Conservation (phyloP, 2,329 filamentous ascomycete genomes). For the Ceratocystis diversiconidia region DNA sequence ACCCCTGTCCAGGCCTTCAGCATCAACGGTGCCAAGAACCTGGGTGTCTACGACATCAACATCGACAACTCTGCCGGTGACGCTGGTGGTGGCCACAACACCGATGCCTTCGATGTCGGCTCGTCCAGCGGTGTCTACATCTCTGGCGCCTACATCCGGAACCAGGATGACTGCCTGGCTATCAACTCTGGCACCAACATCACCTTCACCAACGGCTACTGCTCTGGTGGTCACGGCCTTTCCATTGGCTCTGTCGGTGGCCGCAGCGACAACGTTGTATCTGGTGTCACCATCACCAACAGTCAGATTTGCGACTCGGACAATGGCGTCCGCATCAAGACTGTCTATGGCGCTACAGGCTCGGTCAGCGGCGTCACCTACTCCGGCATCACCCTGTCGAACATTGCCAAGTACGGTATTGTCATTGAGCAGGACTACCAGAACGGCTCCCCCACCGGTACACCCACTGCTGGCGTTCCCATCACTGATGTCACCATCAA, state of each 20-base stretch:
- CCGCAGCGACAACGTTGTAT: conserved; percentile 38
- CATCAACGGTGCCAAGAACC: conserved; percentile 26
- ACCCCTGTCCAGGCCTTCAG: conserved; percentile 31
- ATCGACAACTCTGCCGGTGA: conserved; percentile 30
- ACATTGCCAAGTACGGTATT: conserved; percentile 30
- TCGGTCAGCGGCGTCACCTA: conserved; percentile 32
- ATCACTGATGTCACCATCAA: conserved; percentile 36
- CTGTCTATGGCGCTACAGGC: conserved; percentile 33
- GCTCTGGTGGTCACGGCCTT: conserved; percentile 32
- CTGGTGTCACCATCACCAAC: conserved; percentile 36
- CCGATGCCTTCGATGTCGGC: conserved; percentile 45
- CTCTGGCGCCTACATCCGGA: conserved; percentile 38
- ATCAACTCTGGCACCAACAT: conserved; percentile 40
- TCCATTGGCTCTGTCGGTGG: conserved; percentile 34
- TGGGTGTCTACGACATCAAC: conserved; percentile 26
- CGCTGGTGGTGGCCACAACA: conserved; percentile 33
- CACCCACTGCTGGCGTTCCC: conserved; percentile 36
- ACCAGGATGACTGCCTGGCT: conserved; percentile 49
- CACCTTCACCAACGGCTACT: conserved; percentile 31
- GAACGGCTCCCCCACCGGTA: conserved; percentile 33
- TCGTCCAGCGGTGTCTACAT: conserved; percentile 36
- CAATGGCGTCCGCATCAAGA: conserved; percentile 40
- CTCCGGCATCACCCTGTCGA: conserved; percentile 29
- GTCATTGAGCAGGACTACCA: conserved; percentile 34
- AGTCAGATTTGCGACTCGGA: conserved; percentile 37